A percentile compares a stretch with the other conserved stretches of the same genome.
These are phyloP conservation scores for Fusarium humuli DNA, from an alignment of 2,329 filamentous ascomycete genomes.

Conservation along the genomic window DNA sequence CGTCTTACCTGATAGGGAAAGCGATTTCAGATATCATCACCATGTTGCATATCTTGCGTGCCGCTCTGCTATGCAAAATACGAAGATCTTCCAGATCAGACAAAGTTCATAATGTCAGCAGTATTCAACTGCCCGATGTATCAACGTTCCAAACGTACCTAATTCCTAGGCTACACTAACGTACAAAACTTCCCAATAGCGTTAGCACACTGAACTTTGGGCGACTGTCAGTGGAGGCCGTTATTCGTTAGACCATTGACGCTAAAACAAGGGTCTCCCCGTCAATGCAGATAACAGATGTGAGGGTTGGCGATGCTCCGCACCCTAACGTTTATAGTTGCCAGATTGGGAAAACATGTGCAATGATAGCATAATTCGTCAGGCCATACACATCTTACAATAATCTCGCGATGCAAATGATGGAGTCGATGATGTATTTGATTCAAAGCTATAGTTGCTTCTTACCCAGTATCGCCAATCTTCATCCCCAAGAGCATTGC, in stretches of 20 bases:
- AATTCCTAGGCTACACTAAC: neutral
- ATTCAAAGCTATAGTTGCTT: neutral
- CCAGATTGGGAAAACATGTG: neutral
- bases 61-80: neutral
- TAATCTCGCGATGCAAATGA: neutral
- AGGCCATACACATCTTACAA: neutral
- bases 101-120: neutral
- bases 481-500: neutral
- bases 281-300: neutral
- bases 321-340: neutral
- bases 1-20: neutral
- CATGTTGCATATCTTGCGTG: neutral
- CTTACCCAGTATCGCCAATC: neutral
- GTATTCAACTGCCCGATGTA: neutral
- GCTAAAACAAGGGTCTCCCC: neutral
- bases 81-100: neutral
- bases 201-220: neutral
- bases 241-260: too few species aligned
- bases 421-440: neutral
- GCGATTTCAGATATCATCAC: neutral
- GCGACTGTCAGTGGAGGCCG: neutral
- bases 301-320: neutral
- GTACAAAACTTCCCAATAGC: slow-evolving; percentile 5
- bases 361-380: neutral
- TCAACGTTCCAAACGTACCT: too few species aligned